Percentiles rank a stretch among this genome's conserved stretches.
These are phyloP conservation scores for Suillus alpinus DNA, from an alignment of 768 basidiomycete species.

Conservation along the genomic window DNA sequence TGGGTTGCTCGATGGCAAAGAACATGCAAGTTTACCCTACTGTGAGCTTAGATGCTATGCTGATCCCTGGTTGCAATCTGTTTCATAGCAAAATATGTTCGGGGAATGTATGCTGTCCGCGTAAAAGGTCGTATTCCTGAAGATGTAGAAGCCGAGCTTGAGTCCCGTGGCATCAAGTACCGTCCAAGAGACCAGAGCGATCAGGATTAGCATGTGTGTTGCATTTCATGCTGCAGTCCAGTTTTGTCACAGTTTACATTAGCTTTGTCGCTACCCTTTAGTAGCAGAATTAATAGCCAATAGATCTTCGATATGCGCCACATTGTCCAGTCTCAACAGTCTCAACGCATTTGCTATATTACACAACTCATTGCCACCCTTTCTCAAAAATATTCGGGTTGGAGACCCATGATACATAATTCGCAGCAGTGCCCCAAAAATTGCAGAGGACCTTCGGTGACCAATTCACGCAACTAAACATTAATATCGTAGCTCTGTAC, in stretches of 20 bases:
- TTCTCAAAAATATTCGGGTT: neutral
- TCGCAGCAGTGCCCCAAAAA: neutral
- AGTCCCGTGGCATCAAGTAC: conserved; percentile 75
- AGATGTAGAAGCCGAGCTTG: conserved; percentile 79
- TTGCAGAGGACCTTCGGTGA: neutral
- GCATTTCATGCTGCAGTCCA: neutral
- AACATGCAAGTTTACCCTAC: conserved; percentile 58
- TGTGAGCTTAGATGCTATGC: neutral
- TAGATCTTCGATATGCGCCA: neutral
- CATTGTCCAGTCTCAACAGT: neutral
- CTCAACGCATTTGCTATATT: neutral
- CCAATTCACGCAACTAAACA: neutral
- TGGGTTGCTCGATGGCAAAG: conserved; percentile 98
- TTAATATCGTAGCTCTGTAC: neutral
- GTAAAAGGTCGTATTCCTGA: conserved; percentile 84
- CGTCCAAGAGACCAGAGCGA: conserved; percentile 82
- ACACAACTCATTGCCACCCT: neutral
- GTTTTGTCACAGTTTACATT: neutral
- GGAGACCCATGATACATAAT: neutral
- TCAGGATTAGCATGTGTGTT: conserved; percentile 45
- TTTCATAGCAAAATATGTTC: conserved; percentile 75
- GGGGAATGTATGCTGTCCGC: conserved; percentile 92
- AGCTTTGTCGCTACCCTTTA: neutral
- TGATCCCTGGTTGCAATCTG: conserved; percentile 7
- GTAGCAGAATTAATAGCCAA: neutral